Base-by-base conservation (phyloP, 371 early-diverging fungal species). In the Syncephalis plumigaleata region DNA sequence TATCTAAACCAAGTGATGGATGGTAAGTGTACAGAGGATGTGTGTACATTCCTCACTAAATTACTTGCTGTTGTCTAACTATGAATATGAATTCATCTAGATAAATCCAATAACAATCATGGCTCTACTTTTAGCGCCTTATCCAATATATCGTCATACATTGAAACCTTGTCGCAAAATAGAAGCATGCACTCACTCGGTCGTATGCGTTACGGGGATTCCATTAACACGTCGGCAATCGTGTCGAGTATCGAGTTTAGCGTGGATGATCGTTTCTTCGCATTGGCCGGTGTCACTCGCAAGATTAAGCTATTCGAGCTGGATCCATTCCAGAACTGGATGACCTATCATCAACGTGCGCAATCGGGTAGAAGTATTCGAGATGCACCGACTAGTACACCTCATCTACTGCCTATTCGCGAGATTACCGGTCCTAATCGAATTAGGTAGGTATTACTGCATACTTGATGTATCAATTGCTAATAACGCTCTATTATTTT, bases 221-320 rank as follows among this genome's bases (percentile, higher is more conserved):
- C 67, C 39, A 58, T 60, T 43, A 68, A 61, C 5, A 56, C 66
- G 7, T 70, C 84, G 0, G 78, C 83, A 2, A 91, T 94, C 47
- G 87, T 94, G 1, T 84, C 87, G 0, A 79, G 88, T 22, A 86
- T 94, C 42, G 91, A 87, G 50, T 91, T 91, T 68, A 88, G 90
- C 58, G 67, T 78, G 25, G 91, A 94, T 51, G 83, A 87, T 45
- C 83, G 86, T 54, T 78, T 75, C 49, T 89, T 94, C 71, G 94
- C 91, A 1, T 78, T 84, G 0, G 91, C 87, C 20, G 92, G 94
- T n/a, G 90, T 91, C 0, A 81, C 84, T 17, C 78, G 77, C 44
- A 87, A 85, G 46, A 89, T 94, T 63, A 88, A 87, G 59, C 70
- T 93, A 8, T 93, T 73, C 57, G 90, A 90, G 44, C 88, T 73